phyloP scores from a whole-genome alignment of 345 rosid species.

The Eucalyptus erythrocorys region DNA sequence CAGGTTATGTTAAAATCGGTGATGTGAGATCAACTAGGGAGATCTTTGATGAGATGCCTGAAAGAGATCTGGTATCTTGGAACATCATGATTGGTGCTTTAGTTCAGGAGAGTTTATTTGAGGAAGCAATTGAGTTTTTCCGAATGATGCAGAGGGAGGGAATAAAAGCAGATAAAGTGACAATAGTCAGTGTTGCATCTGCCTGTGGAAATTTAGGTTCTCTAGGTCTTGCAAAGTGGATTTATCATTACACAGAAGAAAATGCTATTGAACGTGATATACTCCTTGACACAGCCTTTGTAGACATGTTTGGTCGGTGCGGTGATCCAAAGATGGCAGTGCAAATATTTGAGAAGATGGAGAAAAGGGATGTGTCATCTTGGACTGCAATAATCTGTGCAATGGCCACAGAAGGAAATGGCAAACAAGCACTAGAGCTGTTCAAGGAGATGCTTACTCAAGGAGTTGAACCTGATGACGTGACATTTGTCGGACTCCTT shows the following conservation, averaged over 20 bases:
- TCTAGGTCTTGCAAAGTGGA: slow-evolving; percentile 53
- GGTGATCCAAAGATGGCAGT: slow-evolving; percentile 51
- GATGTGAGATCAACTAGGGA: slow-evolving; percentile 41
- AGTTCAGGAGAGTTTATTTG: slow-evolving; percentile 45
- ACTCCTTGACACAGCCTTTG: slow-evolving; percentile 37
- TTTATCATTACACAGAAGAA: slow-evolving; percentile 23
- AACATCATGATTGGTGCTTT: slow-evolving; percentile 43
- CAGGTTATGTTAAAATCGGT: slow-evolving; percentile 33
- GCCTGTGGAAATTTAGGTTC: slow-evolving; percentile 58
- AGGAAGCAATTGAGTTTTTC: slow-evolving; percentile 51
- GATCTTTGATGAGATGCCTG: slow-evolving; percentile 45
- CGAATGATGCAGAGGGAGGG: slow-evolving; percentile 41
- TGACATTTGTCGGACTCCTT: slow-evolving; percentile 34
- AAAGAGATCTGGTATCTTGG: slow-evolving; percentile 46
- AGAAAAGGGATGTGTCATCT: slow-evolving; percentile 46
- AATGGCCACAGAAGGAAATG: slow-evolving; percentile 50
- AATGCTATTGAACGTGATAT: slow-evolving; percentile 28
- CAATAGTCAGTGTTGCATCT: slow-evolving; percentile 47
- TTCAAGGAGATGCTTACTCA: slow-evolving; percentile 35
- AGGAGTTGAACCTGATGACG: slow-evolving; percentile 44
- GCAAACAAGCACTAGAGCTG: slow-evolving; percentile 30
- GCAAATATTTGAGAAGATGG: slow-evolving; percentile 33
- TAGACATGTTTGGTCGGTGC: slow-evolving; percentile 63
- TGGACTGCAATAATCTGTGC: slow-evolving; percentile 66
- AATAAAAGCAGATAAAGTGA: slow-evolving; percentile 32